phyloP scores from a whole-genome alignment of 2,329 filamentous ascomycete species.

The Hirsutella rhossiliensis region DNA sequence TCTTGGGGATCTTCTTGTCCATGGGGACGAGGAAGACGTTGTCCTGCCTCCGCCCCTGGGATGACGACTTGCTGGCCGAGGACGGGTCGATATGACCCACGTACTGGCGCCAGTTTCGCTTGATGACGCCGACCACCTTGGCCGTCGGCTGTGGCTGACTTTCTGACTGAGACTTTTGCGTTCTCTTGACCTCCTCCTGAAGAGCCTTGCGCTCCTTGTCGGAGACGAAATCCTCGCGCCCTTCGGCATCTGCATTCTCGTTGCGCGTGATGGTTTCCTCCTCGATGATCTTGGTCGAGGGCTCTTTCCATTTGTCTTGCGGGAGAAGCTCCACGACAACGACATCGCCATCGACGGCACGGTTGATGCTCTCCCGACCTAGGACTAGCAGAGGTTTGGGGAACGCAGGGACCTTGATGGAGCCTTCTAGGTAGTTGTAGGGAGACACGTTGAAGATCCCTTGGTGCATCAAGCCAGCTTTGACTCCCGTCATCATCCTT shows the following conservation, averaged over 20 bases:
- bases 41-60: slow-evolving; percentile 74
- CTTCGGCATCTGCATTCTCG: slow-evolving; percentile 82
- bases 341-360: slow-evolving; percentile 80
- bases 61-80: slow-evolving; percentile 61
- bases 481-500: slow-evolving; percentile 87
- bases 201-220: slow-evolving; percentile 77
- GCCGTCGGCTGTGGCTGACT: slow-evolving; percentile 80
- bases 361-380: slow-evolving; percentile 91
- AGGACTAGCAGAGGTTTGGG: slow-evolving; percentile 79
- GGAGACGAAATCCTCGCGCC: slow-evolving; percentile 65
- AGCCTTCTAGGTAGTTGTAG: slow-evolving; percentile 95
- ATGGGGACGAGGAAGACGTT: slow-evolving; percentile 93
- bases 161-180: slow-evolving; percentile 65
- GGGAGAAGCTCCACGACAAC: slow-evolving; percentile 90
- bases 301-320: slow-evolving; percentile 92
- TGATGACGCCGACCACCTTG: slow-evolving; percentile 81
- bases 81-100: slow-evolving; percentile 89
- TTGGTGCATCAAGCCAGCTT: slow-evolving; percentile 80
- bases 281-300: slow-evolving; percentile 90
- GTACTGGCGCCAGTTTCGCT: slow-evolving; percentile 96
- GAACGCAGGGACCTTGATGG: slow-evolving; percentile 81
- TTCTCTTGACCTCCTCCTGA: slow-evolving; percentile 82
- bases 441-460: slow-evolving; percentile 92
- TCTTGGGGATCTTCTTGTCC: slow-evolving; percentile 97
- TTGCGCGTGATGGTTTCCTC: slow-evolving; percentile 87